These are phyloP conservation scores for Phytophthora citrophthora DNA, from an alignment of 352 stramenopile species.

Conservation along the genomic window DNA sequence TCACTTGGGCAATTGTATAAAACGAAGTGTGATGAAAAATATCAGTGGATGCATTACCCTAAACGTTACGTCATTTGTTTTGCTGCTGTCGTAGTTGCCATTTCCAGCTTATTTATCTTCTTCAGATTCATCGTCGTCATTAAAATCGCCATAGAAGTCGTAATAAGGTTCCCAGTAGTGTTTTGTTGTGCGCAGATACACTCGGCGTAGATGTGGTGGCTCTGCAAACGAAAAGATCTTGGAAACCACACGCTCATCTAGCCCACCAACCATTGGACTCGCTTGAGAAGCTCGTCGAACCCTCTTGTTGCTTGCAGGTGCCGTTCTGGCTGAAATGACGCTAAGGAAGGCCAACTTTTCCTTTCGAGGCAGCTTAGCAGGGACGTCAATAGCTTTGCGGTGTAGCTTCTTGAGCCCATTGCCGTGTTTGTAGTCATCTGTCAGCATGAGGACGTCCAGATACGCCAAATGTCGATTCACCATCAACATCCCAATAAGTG, in stretches of 20 bases:
- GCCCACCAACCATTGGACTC: background rate
- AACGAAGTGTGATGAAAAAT: no score
- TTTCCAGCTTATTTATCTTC: background rate
- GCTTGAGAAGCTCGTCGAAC: background rate
- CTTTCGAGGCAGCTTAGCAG: background rate
- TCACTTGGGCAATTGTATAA: no score
- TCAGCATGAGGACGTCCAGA: background rate
- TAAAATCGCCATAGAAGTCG: background rate
- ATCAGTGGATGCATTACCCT: no score
- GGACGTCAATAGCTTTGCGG: constrained; percentile 5
- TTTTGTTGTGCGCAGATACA: constrained; percentile 22
- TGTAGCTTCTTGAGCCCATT: constrained; percentile 13
- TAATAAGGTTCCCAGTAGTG: constrained; percentile 2
- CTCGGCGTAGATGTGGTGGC: constrained; percentile 8
- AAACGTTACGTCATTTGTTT: no score
- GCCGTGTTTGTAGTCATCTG: background rate
- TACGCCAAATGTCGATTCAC: constrained; percentile 14
- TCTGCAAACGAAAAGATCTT: constrained; percentile 16
- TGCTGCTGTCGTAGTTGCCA: background rate
- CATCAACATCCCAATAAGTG: constrained; percentile 1
- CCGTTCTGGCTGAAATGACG: background rate
- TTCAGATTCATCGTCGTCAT: background rate
- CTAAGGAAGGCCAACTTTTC: constrained; percentile 18
- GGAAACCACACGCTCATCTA: constrained; percentile 11
- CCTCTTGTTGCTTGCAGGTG: background rate